Base-by-base conservation (phyloP, 208 protist species). In the Leishmania tropica region DNA sequence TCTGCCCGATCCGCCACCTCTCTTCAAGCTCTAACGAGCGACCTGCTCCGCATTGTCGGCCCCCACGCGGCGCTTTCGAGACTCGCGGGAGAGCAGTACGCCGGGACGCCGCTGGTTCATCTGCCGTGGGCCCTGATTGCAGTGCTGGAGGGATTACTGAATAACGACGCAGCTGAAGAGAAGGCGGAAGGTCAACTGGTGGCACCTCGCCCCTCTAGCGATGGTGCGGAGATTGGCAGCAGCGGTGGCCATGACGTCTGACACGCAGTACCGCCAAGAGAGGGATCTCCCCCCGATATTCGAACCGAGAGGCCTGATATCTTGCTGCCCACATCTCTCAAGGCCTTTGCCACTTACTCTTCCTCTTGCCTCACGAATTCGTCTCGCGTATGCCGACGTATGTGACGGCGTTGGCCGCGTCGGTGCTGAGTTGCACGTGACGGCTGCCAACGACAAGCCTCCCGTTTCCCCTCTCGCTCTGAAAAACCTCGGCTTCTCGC, bases 31-130 rank as follows among this genome's bases (percentile, higher is more conserved):
- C 75, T 81, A 28, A 85, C 81, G 11, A 67, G 60, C 17, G 81
- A 81, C 31, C 40, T 85, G 21, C 53, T 85, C 31, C 68, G 81
- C 17, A 40, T 85, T 58, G 51, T 85, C 35, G 76, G 81, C 48
- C 81, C 81, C 15, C 81, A 85, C n/a, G 76, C 76, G 0, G 81
- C 76, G 4, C 71, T 85, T 54, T 78, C 81, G n/a, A 48, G 76
- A 24, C 54, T 80, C 5, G 64, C 78, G 24, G 76, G 76, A 21
- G 76, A 80, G 40, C 58, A 48, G 40, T 85, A 81, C 60, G 54
- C 75, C 1, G 64, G 53, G 4, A 85, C 81, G 10, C 81, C 81
- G 5, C 70, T 85, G 5, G 81, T 85, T 47, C 81, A 85, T 35
- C 70, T 85, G 31, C 40, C 17, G 31, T 54, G 75, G n/a, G 65